Conservation (phyloP, 306 rosid species). For the Cyamopsis tetragonoloba region DNA sequence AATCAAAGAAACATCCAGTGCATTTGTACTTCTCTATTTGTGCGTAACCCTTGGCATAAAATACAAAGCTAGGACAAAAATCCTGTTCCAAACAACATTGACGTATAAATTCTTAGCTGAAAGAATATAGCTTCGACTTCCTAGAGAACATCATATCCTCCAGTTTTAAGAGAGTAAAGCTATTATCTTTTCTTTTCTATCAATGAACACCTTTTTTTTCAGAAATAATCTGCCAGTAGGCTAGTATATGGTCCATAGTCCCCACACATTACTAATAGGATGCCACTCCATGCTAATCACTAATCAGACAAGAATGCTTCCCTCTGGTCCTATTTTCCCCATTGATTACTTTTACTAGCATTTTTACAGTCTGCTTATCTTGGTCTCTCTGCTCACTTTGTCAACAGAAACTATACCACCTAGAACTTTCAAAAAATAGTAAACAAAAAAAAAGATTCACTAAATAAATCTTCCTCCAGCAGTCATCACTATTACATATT, state of each 20-base stretch:
- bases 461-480: neutral
- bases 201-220: neutral
- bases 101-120: neutral
- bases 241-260: neutral
- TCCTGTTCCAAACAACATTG: neutral
- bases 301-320: neutral
- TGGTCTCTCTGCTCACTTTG: constrained; percentile 6
- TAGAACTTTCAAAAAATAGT: neutral
- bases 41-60: neutral
- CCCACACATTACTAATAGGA: neutral
- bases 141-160: neutral
- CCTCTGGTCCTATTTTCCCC: neutral
- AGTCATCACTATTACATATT: neutral
- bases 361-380: neutral
- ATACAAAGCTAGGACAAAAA: neutral
- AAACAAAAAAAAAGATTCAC: neutral
- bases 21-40: no score
- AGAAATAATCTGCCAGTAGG: neutral
- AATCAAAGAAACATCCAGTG: neutral
- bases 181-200: neutral
- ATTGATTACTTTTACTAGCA: neutral
- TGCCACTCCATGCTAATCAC: no score
- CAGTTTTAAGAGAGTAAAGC: neutral
- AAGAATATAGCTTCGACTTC: neutral
- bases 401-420: neutral